Percentiles rank a stretch among this genome's conserved stretches.
Evolutionary conservation across 2,329 filamentous ascomycete genomes (phyloP).

Genomic region (Exophiala sp.): DNA sequence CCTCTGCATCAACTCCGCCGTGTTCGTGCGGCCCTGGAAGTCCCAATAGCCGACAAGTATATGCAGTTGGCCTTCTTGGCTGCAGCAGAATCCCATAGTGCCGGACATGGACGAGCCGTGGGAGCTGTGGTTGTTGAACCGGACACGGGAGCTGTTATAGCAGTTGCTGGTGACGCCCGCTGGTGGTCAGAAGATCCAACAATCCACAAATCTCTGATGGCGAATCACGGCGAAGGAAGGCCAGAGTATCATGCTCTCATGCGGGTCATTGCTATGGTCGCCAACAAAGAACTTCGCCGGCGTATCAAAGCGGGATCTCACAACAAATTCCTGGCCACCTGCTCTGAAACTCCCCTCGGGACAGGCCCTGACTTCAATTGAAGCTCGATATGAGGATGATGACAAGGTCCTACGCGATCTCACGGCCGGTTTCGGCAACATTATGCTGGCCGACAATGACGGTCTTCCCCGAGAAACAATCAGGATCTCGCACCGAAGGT

Average conservation of each 20-base stretch:
- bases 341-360: slow-evolving; percentile 27
- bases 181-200: slow-evolving; percentile 26
- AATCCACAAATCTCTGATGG: slow-evolving; percentile 7
- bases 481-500: slow-evolving; percentile 58
- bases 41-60: slow-evolving; percentile 33
- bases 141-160: slow-evolving; percentile 37
- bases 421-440: slow-evolving; percentile 15
- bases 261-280: slow-evolving; percentile 41
- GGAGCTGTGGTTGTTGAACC: slow-evolving; percentile 45
- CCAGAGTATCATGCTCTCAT: slow-evolving; percentile 45
- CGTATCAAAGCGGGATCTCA: slow-evolving; percentile 27
- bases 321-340: slow-evolving; percentile 26
- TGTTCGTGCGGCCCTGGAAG: slow-evolving; percentile 35
- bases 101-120: slow-evolving; percentile 36
- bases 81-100: slow-evolving; percentile 36
- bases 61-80: slow-evolving; percentile 37
- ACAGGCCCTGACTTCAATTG: slow-evolving; percentile 25
- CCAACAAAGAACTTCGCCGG: slow-evolving; percentile 36
- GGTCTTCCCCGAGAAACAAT: slow-evolving; percentile 32
- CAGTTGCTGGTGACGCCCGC: slow-evolving; percentile 42
- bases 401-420: slow-evolving; percentile 17
- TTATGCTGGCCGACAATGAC: slow-evolving; percentile 8
- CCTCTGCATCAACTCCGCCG: slow-evolving; percentile 36
- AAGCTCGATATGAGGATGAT: slow-evolving; percentile 25
- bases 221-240: slow-evolving; percentile 34